Conservation (phyloP, 768 basidiomycete genomes). For the Antrodiella citrinella region DNA sequence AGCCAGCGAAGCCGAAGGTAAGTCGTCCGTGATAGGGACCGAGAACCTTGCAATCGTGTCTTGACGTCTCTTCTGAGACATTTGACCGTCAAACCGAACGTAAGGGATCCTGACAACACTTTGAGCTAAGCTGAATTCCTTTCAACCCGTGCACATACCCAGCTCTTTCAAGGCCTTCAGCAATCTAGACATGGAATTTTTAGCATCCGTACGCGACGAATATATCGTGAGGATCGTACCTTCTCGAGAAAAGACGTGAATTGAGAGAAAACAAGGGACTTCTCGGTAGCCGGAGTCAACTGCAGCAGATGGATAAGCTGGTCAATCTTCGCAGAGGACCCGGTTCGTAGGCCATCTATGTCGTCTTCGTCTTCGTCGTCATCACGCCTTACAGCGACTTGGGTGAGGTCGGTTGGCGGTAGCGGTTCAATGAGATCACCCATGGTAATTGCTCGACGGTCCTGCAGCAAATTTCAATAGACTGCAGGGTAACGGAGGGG, state of each 20-base stretch:
- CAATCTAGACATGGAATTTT: slow-evolving; percentile 41
- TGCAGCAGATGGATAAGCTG: slow-evolving; percentile 68
- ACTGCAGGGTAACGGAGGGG: not conserved
- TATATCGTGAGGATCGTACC: slow-evolving; percentile 28
- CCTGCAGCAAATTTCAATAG: slow-evolving; percentile 33
- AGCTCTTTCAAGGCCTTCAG: slow-evolving; percentile 53
- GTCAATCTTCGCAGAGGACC: slow-evolving; percentile 80
- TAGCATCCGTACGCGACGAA: not conserved
- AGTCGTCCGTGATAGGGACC: slow-evolving; percentile 44
- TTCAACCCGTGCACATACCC: slow-evolving; percentile 35
- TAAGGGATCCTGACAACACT: slow-evolving; percentile 53
- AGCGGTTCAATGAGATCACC: slow-evolving; percentile 54
- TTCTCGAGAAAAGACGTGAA: slow-evolving; percentile 83
- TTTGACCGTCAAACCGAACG: slow-evolving; percentile 77
- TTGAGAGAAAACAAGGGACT: slow-evolving; percentile 85
- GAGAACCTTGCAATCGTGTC: slow-evolving; percentile 71
- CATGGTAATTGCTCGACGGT: slow-evolving; percentile 53
- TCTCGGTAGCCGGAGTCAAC: slow-evolving; percentile 60
- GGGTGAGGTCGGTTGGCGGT: slow-evolving; percentile 62
- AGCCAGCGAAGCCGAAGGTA: not conserved
- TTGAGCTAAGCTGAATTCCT: not conserved
- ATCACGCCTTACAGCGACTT: slow-evolving; percentile 34
- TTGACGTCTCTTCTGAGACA: slow-evolving; percentile 75
- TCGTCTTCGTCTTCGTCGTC: slow-evolving; percentile 32
- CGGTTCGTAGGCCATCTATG: slow-evolving; percentile 29